Percentiles rank a stretch among this genome's conserved stretches.
phyloP scores from a whole-genome alignment of 169 alveolate genomes.

The Pseudocohnilembus persalinus region DNA sequence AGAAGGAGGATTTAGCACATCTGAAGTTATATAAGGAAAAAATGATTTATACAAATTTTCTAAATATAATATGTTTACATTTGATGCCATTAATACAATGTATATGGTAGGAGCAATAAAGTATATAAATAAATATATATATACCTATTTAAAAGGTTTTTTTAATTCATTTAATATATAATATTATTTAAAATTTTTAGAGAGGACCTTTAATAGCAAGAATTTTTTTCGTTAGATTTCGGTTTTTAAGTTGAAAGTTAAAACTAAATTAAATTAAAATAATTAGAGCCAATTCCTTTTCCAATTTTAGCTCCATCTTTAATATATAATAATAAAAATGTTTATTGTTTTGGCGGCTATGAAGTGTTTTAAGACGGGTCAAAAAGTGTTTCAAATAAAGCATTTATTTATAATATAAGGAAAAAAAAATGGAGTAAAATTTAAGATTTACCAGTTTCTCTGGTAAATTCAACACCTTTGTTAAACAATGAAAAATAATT shows the following conservation, averaged over 20 bases:
- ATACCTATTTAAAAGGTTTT: no score
- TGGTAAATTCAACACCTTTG: slow-evolving; percentile 30
- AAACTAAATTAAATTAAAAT: slow-evolving; percentile 14
- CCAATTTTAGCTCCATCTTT: slow-evolving; percentile 25
- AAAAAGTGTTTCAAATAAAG: slow-evolving; percentile 31
- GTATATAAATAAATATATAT: not conserved
- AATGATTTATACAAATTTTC: slow-evolving; percentile 30
- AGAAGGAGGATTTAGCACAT: slow-evolving; percentile 23
- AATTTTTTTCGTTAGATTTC: slow-evolving; percentile 27
- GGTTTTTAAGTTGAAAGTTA: slow-evolving; percentile 1
- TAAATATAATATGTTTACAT: slow-evolving; percentile 45
- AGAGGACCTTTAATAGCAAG: slow-evolving; percentile 33
- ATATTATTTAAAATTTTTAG: no score
- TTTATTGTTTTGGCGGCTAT: slow-evolving; percentile 43
- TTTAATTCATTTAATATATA: no score
- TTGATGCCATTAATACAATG: slow-evolving; percentile 22
- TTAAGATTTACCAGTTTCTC: slow-evolving; percentile 25
- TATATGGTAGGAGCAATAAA: slow-evolving; percentile 41
- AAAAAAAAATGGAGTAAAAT: slow-evolving; percentile 27
- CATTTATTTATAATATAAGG: slow-evolving; percentile 31
- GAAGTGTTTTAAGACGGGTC: slow-evolving; percentile 12
- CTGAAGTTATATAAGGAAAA: slow-evolving; percentile 13
- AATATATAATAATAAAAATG: slow-evolving; percentile 12
- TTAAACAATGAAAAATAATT: not conserved
- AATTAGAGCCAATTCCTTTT: slow-evolving; percentile 34